Base-by-base conservation (phyloP, 2,329 filamentous ascomycete genomes). In the Rhinocladiella similis region DNA sequence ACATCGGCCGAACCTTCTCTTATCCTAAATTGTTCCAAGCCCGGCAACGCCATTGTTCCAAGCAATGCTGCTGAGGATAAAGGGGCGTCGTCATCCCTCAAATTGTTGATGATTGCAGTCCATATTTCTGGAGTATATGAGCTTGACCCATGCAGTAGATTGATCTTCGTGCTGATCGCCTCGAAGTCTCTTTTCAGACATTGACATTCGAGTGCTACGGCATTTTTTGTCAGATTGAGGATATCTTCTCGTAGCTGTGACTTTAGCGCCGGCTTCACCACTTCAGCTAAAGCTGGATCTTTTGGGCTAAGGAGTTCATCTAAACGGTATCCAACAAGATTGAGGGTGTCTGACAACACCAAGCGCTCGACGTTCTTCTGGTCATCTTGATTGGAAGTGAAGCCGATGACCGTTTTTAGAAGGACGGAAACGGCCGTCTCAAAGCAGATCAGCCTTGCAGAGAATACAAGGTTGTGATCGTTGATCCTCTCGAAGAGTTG, bases 71-170 rank as follows among this genome's bases (percentile, higher is more conserved):
- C 83, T 47, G 83, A 86, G 1, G 90, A 90, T n/a, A 97, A 77
- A 4, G 84, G 79, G n/a, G 88, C 74, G 63, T 89, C 83, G 33
- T 85, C 82, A 25, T 83, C 79, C 62, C 84, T 81, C 47, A 94
- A 80, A 22, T 85, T 83, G 48, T 86, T 81, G 46, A 90, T 79
- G 46, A 92, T 87, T 1, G 84, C 81, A 61, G 90, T 88, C 88
- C 92, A 97, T 41, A 96, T 83, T 14, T 84, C 81, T 14, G 87
- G 79, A 0, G 90, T 93, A 54, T 90, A 83, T 16, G 87, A 84
- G 61, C 84, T 83, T 41, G 88, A 71, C 55, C 89, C 83, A 63
- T 86, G 81, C 48, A 88, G 87, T 18, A 91, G 80, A 42, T 81
- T 77, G 42, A 80, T 80, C 18, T 80, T 80, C 7, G 79, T 77